phyloP scores from a whole-genome alignment of 208 protist genomes.

The Crithidia fasciculata region DNA sequence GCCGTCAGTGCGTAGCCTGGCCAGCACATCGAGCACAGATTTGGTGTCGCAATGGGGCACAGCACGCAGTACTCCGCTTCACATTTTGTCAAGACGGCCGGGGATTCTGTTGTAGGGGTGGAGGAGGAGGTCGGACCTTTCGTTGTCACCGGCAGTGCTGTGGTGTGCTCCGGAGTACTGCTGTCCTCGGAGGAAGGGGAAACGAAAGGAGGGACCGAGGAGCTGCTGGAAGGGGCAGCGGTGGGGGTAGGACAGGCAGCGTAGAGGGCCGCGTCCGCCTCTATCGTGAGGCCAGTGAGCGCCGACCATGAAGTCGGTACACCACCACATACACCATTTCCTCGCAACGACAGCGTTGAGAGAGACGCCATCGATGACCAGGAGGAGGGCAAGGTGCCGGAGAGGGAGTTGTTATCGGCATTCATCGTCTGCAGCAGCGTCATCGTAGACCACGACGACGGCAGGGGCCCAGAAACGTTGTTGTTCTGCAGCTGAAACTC shows the following conservation, averaged over 20 bases:
- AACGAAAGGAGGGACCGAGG: too few species aligned
- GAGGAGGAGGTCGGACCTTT: too few species aligned
- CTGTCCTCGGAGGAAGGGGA: too few species aligned
- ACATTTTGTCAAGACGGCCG: neutral
- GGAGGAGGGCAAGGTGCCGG: conserved; percentile 7
- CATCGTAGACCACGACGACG: neutral
- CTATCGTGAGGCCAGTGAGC: neutral
- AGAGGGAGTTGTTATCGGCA: neutral
- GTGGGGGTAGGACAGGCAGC: neutral
- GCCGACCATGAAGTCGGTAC: conserved; percentile 4
- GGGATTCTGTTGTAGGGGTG: neutral
- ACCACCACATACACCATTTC: neutral
- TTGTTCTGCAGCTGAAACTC: neutral
- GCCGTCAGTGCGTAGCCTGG: conserved; percentile 5
- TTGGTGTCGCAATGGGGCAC: neutral
- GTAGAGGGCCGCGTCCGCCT: neutral
- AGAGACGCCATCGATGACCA: neutral
- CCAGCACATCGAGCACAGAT: neutral
- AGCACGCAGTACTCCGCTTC: neutral
- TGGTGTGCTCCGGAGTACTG: neutral
- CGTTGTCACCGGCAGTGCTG: neutral
- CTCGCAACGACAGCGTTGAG: neutral
- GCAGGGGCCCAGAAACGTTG: neutral
- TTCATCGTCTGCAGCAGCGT: neutral
- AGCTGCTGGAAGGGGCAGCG: neutral